Evolutionary conservation across 225 moss, liverwort and hornwort genomes (phyloP).

Genomic region (Pseudoscleropodium purum): DNA sequence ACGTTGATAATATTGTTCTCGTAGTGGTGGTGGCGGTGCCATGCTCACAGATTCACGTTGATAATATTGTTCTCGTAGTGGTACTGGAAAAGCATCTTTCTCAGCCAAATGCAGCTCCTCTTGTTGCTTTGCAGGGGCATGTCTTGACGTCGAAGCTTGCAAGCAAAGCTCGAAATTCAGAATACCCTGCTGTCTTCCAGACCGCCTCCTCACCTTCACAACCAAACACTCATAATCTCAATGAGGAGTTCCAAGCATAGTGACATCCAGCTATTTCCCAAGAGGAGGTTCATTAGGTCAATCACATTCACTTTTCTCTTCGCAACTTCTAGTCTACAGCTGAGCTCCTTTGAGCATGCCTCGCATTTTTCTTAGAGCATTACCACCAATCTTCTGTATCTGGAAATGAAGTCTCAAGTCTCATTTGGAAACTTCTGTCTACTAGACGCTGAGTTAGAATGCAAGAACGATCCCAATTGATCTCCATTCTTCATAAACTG

Average conservation of each 20-base stretch:
- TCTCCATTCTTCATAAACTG: background rate
- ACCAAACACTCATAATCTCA: background rate
- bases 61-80: background rate
- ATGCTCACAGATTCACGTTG: background rate
- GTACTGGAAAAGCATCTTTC: background rate
- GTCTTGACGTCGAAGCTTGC: constrained; percentile 1
- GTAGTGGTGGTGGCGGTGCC: background rate
- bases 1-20: background rate
- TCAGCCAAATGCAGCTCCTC: background rate
- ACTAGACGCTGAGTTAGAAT: too few relatives aligned
- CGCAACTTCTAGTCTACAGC: background rate
- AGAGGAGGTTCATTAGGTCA: background rate
- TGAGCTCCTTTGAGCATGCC: background rate
- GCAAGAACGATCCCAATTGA: background rate
- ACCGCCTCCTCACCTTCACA: constrained; percentile 17
- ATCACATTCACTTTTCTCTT: background rate
- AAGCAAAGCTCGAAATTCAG: constrained; percentile 35
- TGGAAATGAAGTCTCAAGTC: background rate
- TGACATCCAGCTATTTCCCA: background rate
- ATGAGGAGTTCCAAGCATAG: background rate
- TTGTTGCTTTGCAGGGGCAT: background rate
- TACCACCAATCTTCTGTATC: background rate
- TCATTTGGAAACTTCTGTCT: background rate
- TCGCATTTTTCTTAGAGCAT: too few relatives aligned
- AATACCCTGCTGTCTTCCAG: constrained; percentile 25